Evolutionary conservation across 2,329 filamentous ascomycete genomes (phyloP), one percentile per base, ranked within the genome.

Genomic region (Fusarium proliferatum): DNA sequence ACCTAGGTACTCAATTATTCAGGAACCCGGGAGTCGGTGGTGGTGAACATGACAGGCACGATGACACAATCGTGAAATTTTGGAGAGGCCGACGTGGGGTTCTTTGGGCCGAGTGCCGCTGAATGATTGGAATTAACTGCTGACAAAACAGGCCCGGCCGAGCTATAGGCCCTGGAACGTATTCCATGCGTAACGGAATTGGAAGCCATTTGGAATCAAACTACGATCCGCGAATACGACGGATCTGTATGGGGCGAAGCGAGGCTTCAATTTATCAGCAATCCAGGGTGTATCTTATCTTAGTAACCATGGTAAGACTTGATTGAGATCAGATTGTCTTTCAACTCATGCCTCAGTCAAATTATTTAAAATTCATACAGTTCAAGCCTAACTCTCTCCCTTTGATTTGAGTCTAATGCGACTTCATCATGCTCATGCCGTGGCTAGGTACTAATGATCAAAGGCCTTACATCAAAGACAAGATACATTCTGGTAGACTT

Each of bases 31-130:
- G 43, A 53, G 61, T 74, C 71, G 71, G 71, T 39, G 61, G 61
- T 76, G 74, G 72, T 77, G 70, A 72, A 67, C 66, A 69, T 68
- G 67, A 59, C 71, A 49, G 57, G 64, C 58, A 45, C 36, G 49
- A 77, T 77, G 75, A 76, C 75, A 77, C 75, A 75, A 77, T 72
- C 51, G 56, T 43, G 46, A 72, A 71, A 72, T 66, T 69, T 60
- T 34, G 43, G 53, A 55, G 38, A 38, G 36, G 43, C 30, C 63
- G 41, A 61, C 69, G 65, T 72, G 70, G 61, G 61, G 57, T 45
- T 51, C 30, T 34, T 51, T 43, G 42, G 59, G 52, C 71, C 71
- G 71, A 74, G 59, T 71, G 59, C 71, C 71, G 71, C 42, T 42
- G 19, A 42, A 41, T 53, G 41, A 39, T 45, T 63, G 45, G 36